Evolutionary conservation across 2,329 filamentous ascomycete genomes (phyloP), one percentile per base, ranked within the genome.

Genomic region (Cryphonectria nitschkei): DNA sequence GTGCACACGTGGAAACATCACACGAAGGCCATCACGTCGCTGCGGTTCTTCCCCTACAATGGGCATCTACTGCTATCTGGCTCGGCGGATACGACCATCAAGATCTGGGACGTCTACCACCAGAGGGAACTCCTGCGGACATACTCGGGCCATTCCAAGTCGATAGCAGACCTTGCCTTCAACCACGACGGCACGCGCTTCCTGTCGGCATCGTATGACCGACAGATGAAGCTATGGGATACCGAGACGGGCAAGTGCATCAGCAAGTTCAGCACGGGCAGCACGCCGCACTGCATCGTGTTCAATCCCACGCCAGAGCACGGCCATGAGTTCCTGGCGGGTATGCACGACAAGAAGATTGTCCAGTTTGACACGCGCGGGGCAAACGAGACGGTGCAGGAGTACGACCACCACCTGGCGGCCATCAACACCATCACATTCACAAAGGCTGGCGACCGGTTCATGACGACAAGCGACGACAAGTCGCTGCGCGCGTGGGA

Each of bases 291-390:
- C 79, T 95, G 97, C 67, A 86, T 99, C 75, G 91, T 93, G 75
- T 98, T 98, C 86, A 97, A 98, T 81, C 95, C 95, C 0, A 89
- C 90, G 65, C 84, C 87, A 0, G 90, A 92, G 68, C 89, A 92
- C 75, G 89, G 91, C 11, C 92, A 96, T 79, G 95, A 98, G 80
- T 99, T 99, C 81, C 83, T 99, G 69, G 95, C 94, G 1, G 96
- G 96, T 77, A 97, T 98, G 93, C 96, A 93, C 52, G 95, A 99
- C 82, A 99, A 99, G 86, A 98, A 98, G 85, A 99, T 99, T 76
- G 88, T 99, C 58, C 96, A 99, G 79, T 99, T 97, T 81, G 96
- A 99, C 81, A 95, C 91, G 2, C 89, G 97, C 39, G 90, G 91
- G 8, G 82, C 85, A 72, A 89, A 89, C 75, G 90, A 97, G 76